phyloP scores from a whole-genome alignment of 352 stramenopile genomes.

The Phytophthora chlamydospora region DNA sequence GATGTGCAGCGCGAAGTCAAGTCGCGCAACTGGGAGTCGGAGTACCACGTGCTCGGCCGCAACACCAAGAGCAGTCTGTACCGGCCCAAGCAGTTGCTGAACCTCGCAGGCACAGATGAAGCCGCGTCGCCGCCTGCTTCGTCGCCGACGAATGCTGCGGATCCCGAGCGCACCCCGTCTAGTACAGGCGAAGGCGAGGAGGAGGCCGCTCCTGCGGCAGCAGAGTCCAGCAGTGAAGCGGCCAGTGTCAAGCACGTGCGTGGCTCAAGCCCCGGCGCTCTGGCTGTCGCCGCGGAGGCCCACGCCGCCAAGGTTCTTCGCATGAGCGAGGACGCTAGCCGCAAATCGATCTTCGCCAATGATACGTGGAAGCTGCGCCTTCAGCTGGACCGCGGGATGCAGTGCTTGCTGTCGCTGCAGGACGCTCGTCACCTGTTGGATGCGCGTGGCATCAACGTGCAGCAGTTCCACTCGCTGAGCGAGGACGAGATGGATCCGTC shows the following conservation, averaged over 20 bases:
- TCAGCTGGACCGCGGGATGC: conserved; percentile 74
- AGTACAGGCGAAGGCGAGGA: conserved; percentile 19
- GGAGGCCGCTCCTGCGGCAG: conserved; percentile 12
- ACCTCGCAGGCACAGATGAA: conserved; percentile 37
- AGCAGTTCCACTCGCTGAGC: conserved; percentile 87
- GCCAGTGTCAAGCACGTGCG: conserved; percentile 22
- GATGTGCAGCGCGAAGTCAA: conserved; percentile 71
- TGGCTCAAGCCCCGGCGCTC: conserved; percentile 33
- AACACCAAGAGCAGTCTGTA: conserved; percentile 85
- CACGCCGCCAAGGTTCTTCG: conserved; percentile 56
- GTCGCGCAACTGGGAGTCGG: conserved; percentile 74
- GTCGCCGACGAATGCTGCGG: conserved; percentile 16
- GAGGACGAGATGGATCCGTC: conserved; percentile 71
- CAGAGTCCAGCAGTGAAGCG: conserved; percentile 40
- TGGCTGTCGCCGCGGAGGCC: conserved; percentile 32
- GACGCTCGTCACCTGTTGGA: conserved; percentile 85
- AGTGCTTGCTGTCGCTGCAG: conserved; percentile 81
- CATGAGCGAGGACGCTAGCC: conserved; percentile 50
- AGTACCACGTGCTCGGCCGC: conserved; percentile 77
- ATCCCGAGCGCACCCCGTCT: conserved; percentile 29
- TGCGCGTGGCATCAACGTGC: conserved; percentile 82
- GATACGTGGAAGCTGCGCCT: conserved; percentile 76
- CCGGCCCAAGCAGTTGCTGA: conserved; percentile 72
- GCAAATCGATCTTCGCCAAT: conserved; percentile 75
- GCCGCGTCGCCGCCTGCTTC: conserved; percentile 14